A percentile compares a stretch with the other conserved stretches of the same genome.
Conservation (phyloP, 768 basidiomycete genomes). For the Calocybe indica region DNA sequence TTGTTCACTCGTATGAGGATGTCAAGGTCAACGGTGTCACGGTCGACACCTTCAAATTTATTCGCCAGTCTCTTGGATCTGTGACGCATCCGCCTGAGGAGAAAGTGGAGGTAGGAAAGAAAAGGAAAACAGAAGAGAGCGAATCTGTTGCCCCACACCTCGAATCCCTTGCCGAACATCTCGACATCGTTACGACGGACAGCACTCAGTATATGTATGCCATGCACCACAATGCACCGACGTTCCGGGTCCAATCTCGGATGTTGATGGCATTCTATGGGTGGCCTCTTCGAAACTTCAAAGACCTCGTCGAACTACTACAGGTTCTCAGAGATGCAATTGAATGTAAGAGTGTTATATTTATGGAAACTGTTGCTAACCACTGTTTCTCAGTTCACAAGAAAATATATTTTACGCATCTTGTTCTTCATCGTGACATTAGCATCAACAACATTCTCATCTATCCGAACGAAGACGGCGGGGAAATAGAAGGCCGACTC, state of each 20-base stretch:
- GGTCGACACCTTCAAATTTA: too few relatives aligned
- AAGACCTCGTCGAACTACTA: background rate
- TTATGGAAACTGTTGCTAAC: background rate
- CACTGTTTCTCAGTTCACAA: background rate
- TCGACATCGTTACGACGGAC: too few relatives aligned
- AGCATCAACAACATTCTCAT: background rate
- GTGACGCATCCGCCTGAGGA: too few relatives aligned
- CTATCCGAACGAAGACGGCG: background rate
- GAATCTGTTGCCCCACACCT: too few relatives aligned
- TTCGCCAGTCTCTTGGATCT: too few relatives aligned
- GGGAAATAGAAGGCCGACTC: background rate
- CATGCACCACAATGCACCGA: background rate
- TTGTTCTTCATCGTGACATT: background rate
- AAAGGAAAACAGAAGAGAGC: too few relatives aligned
- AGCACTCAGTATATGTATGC: too few relatives aligned
- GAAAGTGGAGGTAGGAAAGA: too few relatives aligned
- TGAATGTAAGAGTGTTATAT: background rate
- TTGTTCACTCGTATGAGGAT: constrained; percentile 1
- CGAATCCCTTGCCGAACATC: too few relatives aligned
- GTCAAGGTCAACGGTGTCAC: background rate
- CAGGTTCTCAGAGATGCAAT: background rate
- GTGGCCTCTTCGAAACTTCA: background rate
- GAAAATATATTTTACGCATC: background rate
- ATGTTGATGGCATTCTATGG: background rate
- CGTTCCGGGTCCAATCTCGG: background rate